Conservation (phyloP, 331 rosid genomes). For the Stylosanthes scabra region DNA sequence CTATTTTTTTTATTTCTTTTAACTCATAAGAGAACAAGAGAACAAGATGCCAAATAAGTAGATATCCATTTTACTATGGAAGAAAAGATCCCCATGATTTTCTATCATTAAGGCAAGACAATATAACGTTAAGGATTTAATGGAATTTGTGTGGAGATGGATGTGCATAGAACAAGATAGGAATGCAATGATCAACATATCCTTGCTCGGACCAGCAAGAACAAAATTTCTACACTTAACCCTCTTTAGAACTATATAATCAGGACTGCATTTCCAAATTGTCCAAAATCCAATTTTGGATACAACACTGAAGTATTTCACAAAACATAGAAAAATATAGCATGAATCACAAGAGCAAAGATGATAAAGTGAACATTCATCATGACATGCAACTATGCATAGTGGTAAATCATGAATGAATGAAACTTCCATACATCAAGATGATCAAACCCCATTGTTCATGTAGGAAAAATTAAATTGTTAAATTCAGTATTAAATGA, state of each 20-base stretch:
- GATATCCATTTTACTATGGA: slow-evolving; percentile 18
- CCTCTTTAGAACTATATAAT: slow-evolving; percentile 11
- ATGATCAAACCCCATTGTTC: slow-evolving; percentile 30
- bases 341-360: slow-evolving; percentile 6
- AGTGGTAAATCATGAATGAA: slow-evolving; percentile 17
- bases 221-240: slow-evolving; percentile 4
- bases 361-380: slow-evolving; percentile 13
- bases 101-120: not conserved
- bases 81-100: not conserved
- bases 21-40: no score
- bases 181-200: slow-evolving; percentile 2
- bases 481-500: no score
- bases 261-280: slow-evolving; percentile 16
- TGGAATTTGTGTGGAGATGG: not conserved
- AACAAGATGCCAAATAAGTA: no score
- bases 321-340: slow-evolving; percentile 12
- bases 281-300: slow-evolving; percentile 35
- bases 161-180: not conserved
- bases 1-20: no score
- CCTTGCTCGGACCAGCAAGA: not conserved
- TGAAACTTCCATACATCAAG: slow-evolving; percentile 30
- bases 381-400: not conserved
- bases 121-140: not conserved
- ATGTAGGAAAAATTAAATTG: not conserved
- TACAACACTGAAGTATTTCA: no score